Evolutionary conservation across 108 stramenopile genomes (phyloP), one percentile per base, ranked within the genome.

Genomic region (Parietichytrium sp.): DNA sequence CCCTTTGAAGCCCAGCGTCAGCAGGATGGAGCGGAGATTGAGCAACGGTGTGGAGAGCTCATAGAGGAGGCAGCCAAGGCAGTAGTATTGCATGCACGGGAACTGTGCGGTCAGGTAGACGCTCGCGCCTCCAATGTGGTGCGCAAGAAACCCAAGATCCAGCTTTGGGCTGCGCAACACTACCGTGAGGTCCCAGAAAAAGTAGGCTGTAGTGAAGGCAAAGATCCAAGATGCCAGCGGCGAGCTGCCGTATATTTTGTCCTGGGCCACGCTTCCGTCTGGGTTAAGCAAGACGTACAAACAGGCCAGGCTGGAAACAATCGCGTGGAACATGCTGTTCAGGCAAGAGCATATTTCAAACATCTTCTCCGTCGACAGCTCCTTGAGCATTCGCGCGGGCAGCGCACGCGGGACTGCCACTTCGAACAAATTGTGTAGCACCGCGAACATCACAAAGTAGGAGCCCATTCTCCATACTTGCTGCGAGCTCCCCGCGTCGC

Each of bases 301-400:
- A 12, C 38, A 33, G 10, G 61, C 61, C 10, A 25, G 45, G 29
- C 20, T 42, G 6, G 20, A 33, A 6, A 42, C 45, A 10, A 72
- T 13, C 15, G 61, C 61, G 20, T 72, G 61, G 42, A 72, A 72
- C 10, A 72, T 72, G 61, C 61, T 72, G n/a, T n/a, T n/a, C n/a
- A n/a, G n/a, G n/a, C n/a, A n/a, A n/a, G n/a, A n/a, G n/a, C n/a
- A n/a, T n/a, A n/a, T n/a, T n/a, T n/a, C n/a, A n/a, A n/a, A n/a
- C n/a, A n/a, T n/a, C n/a, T n/a, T n/a, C n/a, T n/a, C n/a, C n/a
- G n/a, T n/a, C n/a, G n/a, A n/a, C n/a, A n/a, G n/a, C n/a, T n/a
- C n/a, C n/a, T n/a, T n/a, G n/a, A n/a, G n/a, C n/a, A n/a, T n/a
- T n/a, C n/a, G n/a, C n/a, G n/a, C n/a, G n/a, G n/a, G n/a, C n/a